These are phyloP conservation scores for Lactuca sativa DNA, from an alignment of 129 eudicot genomes.

Conservation along the genomic window DNA sequence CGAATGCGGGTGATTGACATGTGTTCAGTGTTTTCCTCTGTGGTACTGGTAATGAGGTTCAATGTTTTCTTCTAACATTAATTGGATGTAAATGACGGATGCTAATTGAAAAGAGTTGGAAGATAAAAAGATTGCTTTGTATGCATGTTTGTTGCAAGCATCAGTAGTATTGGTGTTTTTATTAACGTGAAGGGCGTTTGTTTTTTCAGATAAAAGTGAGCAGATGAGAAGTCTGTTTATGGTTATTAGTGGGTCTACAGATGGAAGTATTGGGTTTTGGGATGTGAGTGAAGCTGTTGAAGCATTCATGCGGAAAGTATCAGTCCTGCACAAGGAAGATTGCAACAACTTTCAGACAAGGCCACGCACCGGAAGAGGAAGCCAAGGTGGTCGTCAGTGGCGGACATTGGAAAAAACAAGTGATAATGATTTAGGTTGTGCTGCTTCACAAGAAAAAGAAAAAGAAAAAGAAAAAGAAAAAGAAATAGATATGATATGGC, in stretches of 20 bases:
- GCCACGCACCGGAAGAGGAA: conserved; percentile 98
- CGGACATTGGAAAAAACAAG: conserved; percentile 43
- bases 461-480: too few species aligned
- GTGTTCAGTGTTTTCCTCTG: too few species aligned
- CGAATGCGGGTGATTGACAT: background rate
- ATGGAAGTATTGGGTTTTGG: conserved; percentile 95
- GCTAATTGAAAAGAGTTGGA: too few species aligned
- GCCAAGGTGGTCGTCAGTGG: conserved; percentile 99
- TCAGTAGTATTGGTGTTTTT: background rate
- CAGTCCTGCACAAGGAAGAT: conserved; percentile 52
- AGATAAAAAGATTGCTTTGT: background rate
- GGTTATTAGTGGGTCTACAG: conserved; percentile 81
- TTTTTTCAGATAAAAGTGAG: conserved; percentile 48
- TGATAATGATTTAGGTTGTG: conserved; percentile 20
- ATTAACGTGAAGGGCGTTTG: background rate
- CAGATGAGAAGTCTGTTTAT: conserved; percentile 51
- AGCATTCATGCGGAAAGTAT: conserved; percentile 53
- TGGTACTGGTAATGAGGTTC: too few species aligned
- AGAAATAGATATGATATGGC: conserved; percentile 32
- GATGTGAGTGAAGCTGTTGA: conserved; percentile 71
- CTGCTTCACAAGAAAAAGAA: too few species aligned
- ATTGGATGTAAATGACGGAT: too few species aligned
- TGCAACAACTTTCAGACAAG: conserved; percentile 63
- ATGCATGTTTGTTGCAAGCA: background rate
- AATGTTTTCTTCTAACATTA: too few species aligned